phyloP scores from a whole-genome alignment of 1,284 basidiomycete species.

The Peniophora sp. region DNA sequence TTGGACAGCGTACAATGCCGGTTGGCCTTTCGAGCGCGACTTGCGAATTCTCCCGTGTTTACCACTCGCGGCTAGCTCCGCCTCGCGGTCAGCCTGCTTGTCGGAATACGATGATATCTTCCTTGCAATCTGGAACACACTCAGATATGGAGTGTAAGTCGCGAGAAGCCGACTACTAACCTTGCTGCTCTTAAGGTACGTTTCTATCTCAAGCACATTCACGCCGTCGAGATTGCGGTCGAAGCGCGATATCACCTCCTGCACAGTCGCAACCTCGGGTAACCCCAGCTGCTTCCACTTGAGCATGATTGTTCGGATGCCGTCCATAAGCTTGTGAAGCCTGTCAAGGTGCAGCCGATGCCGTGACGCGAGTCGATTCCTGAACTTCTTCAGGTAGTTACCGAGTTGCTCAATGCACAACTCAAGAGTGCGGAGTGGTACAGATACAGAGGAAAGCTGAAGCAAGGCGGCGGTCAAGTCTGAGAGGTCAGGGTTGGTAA shows the following conservation, averaged over 20 bases:
- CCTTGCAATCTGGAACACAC: conserved; percentile 3
- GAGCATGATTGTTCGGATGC: conserved; percentile 51
- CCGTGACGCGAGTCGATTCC: conserved; percentile 60
- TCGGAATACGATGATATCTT: conserved; percentile 9
- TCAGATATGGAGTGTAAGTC: no score
- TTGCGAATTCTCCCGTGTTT: background rate
- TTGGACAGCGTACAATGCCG: conserved; percentile 82
- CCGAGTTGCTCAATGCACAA: conserved; percentile 73
- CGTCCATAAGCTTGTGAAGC: conserved; percentile 65
- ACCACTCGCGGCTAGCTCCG: conserved; percentile 13
- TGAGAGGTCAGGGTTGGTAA: conserved; percentile 18
- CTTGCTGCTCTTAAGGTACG: conserved; percentile 83
- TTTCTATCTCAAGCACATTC: conserved; percentile 80
- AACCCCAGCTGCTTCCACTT: conserved; percentile 33
- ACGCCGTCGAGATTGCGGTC: conserved; percentile 64
- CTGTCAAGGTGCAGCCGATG: conserved; percentile 82
- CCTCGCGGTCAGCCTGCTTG: background rate
- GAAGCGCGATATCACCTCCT: conserved; percentile 57
- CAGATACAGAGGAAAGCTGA: conserved; percentile 71
- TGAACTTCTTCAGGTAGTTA: conserved; percentile 76
- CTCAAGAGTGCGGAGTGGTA: conserved; percentile 53
- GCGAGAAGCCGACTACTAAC: conserved; percentile 32
- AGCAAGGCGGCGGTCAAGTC: conserved; percentile 86
- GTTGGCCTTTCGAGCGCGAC: conserved; percentile 25
- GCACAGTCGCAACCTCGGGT: conserved; percentile 56